Conservation (phyloP, 164 flowering plant species). For the Protea cynaroides region DNA sequence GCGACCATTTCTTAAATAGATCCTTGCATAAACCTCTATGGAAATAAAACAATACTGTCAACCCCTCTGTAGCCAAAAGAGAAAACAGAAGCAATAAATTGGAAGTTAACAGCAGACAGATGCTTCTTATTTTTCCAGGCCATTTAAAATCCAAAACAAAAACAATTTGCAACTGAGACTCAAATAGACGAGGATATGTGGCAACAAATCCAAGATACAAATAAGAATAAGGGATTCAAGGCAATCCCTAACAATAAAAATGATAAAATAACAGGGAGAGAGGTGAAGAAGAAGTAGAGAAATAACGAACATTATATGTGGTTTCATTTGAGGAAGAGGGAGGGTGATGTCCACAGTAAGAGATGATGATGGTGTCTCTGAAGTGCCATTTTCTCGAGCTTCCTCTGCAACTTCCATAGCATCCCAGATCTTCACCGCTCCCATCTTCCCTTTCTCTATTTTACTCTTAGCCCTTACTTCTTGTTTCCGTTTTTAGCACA, state of each 20-base stretch:
- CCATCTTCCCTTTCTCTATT: too few species aligned
- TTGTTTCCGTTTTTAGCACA: too few species aligned
- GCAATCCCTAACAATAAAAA: neutral
- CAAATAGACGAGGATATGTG: too few species aligned
- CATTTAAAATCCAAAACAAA: neutral
- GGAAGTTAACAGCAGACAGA: too few species aligned
- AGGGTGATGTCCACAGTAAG: conserved; percentile 56
- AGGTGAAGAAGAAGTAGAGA: too few species aligned
- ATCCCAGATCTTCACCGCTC: conserved; percentile 46
- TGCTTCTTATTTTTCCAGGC: too few species aligned
- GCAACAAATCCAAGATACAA: too few species aligned
- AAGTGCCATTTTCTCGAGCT: conserved; percentile 18
- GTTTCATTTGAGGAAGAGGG: conserved; percentile 46
- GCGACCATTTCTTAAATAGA: conserved; percentile 72
- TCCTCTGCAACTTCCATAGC: conserved; percentile 47
- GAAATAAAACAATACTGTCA: neutral
- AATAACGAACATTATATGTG: conserved; percentile 56
- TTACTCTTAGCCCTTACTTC: too few species aligned
- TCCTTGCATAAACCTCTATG: conserved; percentile 74
- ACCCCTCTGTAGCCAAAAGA: neutral
- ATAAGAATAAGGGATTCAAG: too few species aligned
- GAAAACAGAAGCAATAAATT: neutral
- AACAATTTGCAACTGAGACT: too few species aligned
- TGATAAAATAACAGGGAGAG: neutral
- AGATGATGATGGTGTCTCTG: conserved; percentile 39